Evolutionary conservation across 139 green algal species (phyloP).

Genomic region (Nannochloris sp.): DNA sequence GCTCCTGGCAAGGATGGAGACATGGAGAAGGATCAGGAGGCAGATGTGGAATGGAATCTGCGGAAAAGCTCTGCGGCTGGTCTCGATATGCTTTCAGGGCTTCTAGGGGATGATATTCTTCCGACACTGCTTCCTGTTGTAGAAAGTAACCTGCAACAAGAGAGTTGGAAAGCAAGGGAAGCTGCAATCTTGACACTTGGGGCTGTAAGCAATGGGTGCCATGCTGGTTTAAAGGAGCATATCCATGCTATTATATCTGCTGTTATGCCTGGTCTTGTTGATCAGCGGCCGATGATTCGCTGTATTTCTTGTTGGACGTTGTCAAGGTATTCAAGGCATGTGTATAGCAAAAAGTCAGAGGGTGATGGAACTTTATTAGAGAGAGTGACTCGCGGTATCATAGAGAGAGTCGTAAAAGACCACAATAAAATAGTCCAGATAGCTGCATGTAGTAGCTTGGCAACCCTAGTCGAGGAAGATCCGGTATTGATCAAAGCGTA

Average conservation of each 20-base stretch:
- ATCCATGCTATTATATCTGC: conserved; percentile 68
- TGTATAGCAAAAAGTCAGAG: conserved; percentile 38
- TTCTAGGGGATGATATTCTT: conserved; percentile 79
- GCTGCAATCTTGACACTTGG: conserved; percentile 84
- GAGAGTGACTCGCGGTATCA: conserved; percentile 53
- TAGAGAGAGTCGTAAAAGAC: conserved; percentile 55
- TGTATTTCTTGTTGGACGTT: conserved; percentile 79
- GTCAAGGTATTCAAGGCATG: conserved; percentile 68
- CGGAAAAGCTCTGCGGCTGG: conserved; percentile 77
- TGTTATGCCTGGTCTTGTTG: conserved; percentile 62
- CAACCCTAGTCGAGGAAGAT: conserved; percentile 56
- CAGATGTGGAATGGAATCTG: conserved; percentile 73
- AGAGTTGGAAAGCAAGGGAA: conserved; percentile 66
- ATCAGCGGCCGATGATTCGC: conserved; percentile 73
- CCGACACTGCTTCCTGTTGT: conserved; percentile 72
- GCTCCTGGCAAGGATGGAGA: conserved; percentile 28
- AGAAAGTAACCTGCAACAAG: conserved; percentile 19
- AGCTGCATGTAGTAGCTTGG: conserved; percentile 74
- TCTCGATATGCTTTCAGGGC: conserved; percentile 76
- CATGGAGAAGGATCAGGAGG: conserved; percentile 43
- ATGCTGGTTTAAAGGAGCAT: conserved; percentile 55
- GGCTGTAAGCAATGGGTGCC: conserved; percentile 82
- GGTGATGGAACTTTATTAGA: conserved; percentile 26
- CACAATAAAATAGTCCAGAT: conserved; percentile 83
- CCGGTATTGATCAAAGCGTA: neutral